These are phyloP conservation scores for Nakaseomyces kungkrabaensis DNA, from an alignment of 1,139 yeast species.

Conservation along the genomic window DNA sequence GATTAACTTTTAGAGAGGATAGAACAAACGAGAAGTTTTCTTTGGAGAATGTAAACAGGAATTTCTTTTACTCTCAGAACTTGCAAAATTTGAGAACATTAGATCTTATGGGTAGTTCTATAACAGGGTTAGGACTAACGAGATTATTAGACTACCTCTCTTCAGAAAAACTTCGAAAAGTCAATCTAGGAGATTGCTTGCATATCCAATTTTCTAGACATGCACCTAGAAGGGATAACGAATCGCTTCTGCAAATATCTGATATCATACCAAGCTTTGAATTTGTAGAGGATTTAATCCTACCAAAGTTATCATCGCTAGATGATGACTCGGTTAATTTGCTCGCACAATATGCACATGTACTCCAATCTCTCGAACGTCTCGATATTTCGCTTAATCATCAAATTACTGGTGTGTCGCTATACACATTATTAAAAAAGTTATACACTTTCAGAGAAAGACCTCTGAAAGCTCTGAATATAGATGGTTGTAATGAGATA, in stretches of 20 bases:
- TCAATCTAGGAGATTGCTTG: conserved; percentile 27
- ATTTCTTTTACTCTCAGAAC: conserved; percentile 11
- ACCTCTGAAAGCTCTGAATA: conserved; percentile 16
- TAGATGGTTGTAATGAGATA: conserved; percentile 24
- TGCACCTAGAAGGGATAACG: neutral
- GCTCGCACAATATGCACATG: conserved; percentile 10
- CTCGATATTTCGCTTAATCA: conserved; percentile 26
- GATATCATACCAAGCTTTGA: conserved; percentile 11
- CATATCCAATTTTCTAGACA: conserved; percentile 14
- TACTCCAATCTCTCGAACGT: conserved; percentile 12
- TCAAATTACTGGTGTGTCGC: conserved; percentile 24
- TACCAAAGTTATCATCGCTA: conserved; percentile 22
- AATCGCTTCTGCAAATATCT: conserved; percentile 7
- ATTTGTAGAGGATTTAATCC: conserved; percentile 15
- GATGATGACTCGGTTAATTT: conserved; percentile 15
- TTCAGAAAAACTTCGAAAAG: conserved; percentile 8
- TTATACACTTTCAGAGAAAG: conserved; percentile 11
- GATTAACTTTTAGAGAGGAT: conserved; percentile 24
- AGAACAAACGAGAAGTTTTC: conserved; percentile 9
- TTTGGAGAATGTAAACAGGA: conserved; percentile 9
- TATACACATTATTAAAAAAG: conserved; percentile 20
- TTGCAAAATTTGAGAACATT: conserved; percentile 13
- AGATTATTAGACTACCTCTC: conserved; percentile 11
- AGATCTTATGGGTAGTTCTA: conserved; percentile 27
- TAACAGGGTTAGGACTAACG: conserved; percentile 19